phyloP scores from a whole-genome alignment of 2,329 filamentous ascomycete species.

The Boeremia exigua region DNA sequence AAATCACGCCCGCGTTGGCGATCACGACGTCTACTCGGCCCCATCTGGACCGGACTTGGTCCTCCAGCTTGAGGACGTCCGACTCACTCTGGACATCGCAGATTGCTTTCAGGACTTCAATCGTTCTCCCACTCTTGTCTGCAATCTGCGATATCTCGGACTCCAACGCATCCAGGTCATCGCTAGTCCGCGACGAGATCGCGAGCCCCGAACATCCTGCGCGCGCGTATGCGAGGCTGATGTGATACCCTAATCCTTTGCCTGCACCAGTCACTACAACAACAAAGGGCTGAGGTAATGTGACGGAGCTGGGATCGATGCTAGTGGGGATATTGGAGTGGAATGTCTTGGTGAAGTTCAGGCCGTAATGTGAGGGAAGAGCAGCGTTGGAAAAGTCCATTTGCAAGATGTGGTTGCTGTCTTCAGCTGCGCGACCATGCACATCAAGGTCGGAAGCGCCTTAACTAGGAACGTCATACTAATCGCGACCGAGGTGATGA shows the following conservation, averaged over 20 bases:
- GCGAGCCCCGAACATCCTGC: slow-evolving; percentile 61
- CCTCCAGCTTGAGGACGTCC: slow-evolving; percentile 12
- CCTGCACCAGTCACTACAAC: slow-evolving; percentile 63
- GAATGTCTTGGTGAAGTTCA: slow-evolving; percentile 22
- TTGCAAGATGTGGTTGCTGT: not conserved
- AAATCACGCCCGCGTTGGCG: slow-evolving; percentile 32
- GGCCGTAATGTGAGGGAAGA: slow-evolving; percentile 17
- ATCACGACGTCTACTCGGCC: slow-evolving; percentile 25
- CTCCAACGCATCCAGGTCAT: slow-evolving; percentile 21
- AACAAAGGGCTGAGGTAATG: slow-evolving; percentile 26
- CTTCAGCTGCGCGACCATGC: not conserved
- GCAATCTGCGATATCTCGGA: slow-evolving; percentile 15
- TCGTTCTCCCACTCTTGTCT: not conserved
- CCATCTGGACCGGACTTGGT: slow-evolving; percentile 15
- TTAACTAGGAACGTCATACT: not conserved
- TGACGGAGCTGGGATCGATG: slow-evolving; percentile 51
- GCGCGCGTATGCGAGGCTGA: slow-evolving; percentile 60
- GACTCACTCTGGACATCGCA: slow-evolving; percentile 19
- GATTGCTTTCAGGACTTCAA: slow-evolving; percentile 38
- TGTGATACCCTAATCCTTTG: slow-evolving; percentile 60
- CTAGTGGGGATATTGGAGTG: slow-evolving; percentile 60
- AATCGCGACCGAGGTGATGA: not conserved
- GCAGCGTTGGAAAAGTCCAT: slow-evolving; percentile 3
- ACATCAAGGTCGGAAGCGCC: not conserved
- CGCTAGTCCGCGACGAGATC: slow-evolving; percentile 45